Evolutionary conservation across 805 yeast species (phyloP).

Genomic region (Diddensiella caesifluorescens): DNA sequence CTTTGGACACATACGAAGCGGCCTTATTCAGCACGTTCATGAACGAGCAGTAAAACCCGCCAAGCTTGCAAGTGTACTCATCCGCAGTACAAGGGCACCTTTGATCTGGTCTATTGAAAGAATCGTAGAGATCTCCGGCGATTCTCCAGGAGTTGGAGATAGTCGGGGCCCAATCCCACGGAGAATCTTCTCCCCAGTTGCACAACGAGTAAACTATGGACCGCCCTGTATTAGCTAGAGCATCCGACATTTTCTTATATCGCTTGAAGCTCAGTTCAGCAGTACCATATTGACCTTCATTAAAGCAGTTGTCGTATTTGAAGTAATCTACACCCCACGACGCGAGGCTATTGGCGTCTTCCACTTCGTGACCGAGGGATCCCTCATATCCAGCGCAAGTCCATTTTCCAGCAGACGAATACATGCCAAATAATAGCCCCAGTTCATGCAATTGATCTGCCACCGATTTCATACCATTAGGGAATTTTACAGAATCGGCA

Average conservation of each 20-base stretch:
- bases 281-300: slow-evolving; percentile 29
- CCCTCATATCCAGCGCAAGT: slow-evolving; percentile 34
- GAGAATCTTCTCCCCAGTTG: slow-evolving; percentile 33
- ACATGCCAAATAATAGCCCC: slow-evolving; percentile 32
- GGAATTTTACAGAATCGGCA: slow-evolving; percentile 27
- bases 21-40: slow-evolving; percentile 29
- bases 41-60: slow-evolving; percentile 29
- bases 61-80: slow-evolving; percentile 23
- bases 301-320: slow-evolving; percentile 33
- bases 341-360: slow-evolving; percentile 30
- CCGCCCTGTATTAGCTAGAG: slow-evolving; percentile 30
- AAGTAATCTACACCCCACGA: slow-evolving; percentile 31
- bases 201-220: slow-evolving; percentile 31
- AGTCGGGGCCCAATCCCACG: slow-evolving; percentile 31
- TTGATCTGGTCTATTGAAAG: slow-evolving; percentile 21
- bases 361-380: slow-evolving; percentile 28
- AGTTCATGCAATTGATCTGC: slow-evolving; percentile 26
- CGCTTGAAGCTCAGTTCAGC: slow-evolving; percentile 27
- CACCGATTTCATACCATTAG: slow-evolving; percentile 27
- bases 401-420: slow-evolving; percentile 32
- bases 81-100: slow-evolving; percentile 31
- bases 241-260: slow-evolving; percentile 30
- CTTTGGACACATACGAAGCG: slow-evolving; percentile 28
- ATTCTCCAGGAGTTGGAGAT: slow-evolving; percentile 32
- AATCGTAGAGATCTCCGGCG: slow-evolving; percentile 28